These are phyloP conservation scores for Babesia sp. DNA, from an alignment of 169 alveolate species.

Conservation along the genomic window DNA sequence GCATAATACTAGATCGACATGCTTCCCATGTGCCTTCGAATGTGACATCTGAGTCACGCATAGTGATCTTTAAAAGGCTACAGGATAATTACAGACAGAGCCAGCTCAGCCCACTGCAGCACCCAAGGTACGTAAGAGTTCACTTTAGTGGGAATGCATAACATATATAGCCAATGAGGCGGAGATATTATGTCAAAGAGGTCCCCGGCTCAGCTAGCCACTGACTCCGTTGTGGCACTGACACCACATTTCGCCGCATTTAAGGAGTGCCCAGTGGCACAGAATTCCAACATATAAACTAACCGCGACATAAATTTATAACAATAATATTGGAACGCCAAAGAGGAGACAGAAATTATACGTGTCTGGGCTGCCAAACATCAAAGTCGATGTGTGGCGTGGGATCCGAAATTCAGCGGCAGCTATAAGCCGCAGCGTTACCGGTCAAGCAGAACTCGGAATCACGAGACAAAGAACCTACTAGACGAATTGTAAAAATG, in stretches of 20 bases:
- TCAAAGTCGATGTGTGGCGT: background rate
- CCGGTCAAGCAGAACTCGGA: background rate
- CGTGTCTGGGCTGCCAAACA: background rate
- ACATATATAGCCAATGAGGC: too few species aligned
- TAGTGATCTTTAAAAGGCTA: too few species aligned
- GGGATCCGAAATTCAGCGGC: background rate
- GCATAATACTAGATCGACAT: too few species aligned
- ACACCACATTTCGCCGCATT: constrained; percentile 12
- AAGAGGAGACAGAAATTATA: background rate
- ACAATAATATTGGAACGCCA: background rate
- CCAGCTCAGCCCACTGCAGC: too few species aligned
- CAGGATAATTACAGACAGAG: too few species aligned
- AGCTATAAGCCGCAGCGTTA: background rate
- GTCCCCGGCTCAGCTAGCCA: background rate
- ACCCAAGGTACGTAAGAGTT: too few species aligned
- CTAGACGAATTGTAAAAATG: too few species aligned
- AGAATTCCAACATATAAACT: background rate
- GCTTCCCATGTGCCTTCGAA: too few species aligned
- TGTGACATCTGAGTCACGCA: too few species aligned
- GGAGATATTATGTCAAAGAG: too few species aligned
- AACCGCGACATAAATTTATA: background rate
- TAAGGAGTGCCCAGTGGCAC: background rate
- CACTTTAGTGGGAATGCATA: too few species aligned
- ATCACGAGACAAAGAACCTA: too few species aligned
- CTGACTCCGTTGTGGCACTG: background rate